Base-by-base conservation (phyloP, 495 filamentous ascomycete genomes). In the Trichocladium uniseriatum region DNA sequence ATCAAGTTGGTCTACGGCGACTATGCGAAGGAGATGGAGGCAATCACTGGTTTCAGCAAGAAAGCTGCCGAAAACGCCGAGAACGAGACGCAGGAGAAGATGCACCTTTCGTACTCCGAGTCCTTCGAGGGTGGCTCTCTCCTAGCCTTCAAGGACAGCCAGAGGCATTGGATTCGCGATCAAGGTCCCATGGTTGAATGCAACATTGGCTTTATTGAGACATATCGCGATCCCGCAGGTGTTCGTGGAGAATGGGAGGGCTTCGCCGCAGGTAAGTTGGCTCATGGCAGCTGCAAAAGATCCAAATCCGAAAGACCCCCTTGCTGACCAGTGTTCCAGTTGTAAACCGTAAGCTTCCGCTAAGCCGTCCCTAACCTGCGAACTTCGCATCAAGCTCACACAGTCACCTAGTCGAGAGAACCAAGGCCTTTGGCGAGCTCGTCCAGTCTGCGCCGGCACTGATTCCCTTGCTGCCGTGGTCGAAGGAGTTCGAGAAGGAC, bases 191-290 rank as follows among this genome's bases (percentile, higher is more conserved):
- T 78, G 64, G 81, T 98, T 15, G 92, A 97, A 65, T 84, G 77
- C 15, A 91, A 97, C 63, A 79, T 97, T 48, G 92, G 92, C 1
- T 98, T 97, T 59, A 84, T 98, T 35, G 92, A 98, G 69, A 95
- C 90, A 0, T 98, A 97, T 61, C 79, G 92, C 43, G 92, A 98
- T 62, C 92, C 92, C 1, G 84, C 88, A 45, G 91, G 92, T 39
- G 80, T 95, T 10, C 76, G 91, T 43, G 90, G 86, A n/a, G 92
- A 98, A 62, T 98, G 92, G 92, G 91, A 97, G 65, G 91, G 89
- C 1, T 92, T 95, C 58, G 86, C 86, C 44, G 84, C 85, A 28
- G 52, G 56, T 56, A 41, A 41, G 56, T 51, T 27, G 3, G 18
- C 5, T 28, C 22, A 1, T 22, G 3, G 28, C 22, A n/a, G 7